Conservation (phyloP, 495 filamentous ascomycete species). For the Penicillium canescens region DNA sequence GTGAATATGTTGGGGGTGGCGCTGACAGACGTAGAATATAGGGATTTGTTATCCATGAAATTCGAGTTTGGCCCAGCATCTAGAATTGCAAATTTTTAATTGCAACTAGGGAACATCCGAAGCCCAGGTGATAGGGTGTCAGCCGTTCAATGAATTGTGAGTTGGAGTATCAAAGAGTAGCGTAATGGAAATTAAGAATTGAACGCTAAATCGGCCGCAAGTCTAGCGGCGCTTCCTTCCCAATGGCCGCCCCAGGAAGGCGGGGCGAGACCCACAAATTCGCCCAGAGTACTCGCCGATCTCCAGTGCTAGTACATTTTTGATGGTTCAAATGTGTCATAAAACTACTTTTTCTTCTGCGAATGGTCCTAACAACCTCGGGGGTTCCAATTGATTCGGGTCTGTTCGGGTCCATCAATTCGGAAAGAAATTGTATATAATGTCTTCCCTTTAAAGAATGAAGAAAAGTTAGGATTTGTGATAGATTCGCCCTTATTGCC, state of each 20-base stretch:
- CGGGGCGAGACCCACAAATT: background rate
- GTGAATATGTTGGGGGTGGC: too few species aligned
- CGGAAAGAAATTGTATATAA: background rate
- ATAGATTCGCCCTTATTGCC: background rate
- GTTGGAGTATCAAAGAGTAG: background rate
- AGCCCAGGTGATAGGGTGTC: too few species aligned
- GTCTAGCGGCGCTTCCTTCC: background rate
- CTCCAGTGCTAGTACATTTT: background rate
- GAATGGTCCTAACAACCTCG: background rate
- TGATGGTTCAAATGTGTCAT: conserved; percentile 1
- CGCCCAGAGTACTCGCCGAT: background rate
- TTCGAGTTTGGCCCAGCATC: too few species aligned
- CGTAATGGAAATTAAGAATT: background rate
- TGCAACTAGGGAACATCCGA: too few species aligned
- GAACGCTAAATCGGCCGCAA: background rate
- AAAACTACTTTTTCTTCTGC: background rate
- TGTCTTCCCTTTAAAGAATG: background rate
- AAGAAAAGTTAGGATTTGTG: background rate
- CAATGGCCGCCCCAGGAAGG: background rate
- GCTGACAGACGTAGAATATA: too few species aligned
- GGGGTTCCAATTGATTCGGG: background rate
- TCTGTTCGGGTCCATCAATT: background rate
- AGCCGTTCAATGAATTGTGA: background rate
- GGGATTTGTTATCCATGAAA: too few species aligned
- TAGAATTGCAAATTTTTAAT: too few species aligned